A percentile compares a stretch with the other conserved stretches of the same genome.
Conservation (phyloP, 2,329 filamentous ascomycete species). For the Byssoonygena ceratinophila region DNA sequence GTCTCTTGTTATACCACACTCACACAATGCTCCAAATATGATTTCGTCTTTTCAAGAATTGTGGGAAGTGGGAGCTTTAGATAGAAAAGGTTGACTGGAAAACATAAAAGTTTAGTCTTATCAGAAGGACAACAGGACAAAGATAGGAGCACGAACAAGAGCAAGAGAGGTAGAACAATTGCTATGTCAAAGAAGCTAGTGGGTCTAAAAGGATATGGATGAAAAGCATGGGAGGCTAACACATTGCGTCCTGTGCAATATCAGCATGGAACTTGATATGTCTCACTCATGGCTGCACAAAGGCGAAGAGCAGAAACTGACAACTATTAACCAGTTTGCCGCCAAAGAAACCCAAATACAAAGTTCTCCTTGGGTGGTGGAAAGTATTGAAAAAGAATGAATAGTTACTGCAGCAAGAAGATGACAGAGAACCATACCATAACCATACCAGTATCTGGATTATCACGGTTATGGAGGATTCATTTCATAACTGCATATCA, state of each 20-base stretch:
- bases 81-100: neutral
- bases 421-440: neutral
- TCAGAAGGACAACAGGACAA: neutral
- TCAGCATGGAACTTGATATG: neutral
- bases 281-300: constrained; percentile 3
- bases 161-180: neutral
- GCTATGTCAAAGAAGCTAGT: neutral
- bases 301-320: neutral
- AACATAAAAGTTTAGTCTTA: neutral
- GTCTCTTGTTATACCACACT: neutral
- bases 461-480: neutral
- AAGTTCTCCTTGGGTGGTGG: neutral
- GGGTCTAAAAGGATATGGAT: neutral
- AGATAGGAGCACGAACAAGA: neutral
- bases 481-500: constrained; percentile 10
- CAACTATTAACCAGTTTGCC: neutral
- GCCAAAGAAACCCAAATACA: neutral
- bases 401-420: neutral
- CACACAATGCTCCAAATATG: neutral
- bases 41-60: neutral
- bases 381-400: neutral
- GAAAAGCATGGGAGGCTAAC: neutral
- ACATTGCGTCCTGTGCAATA: neutral
- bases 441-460: neutral
- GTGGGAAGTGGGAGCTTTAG: neutral